Evolutionary conservation across 2,329 filamentous ascomycete species (phyloP), one percentile per base, ranked within the genome.

Genomic region (Tolypocladium nubicola): DNA sequence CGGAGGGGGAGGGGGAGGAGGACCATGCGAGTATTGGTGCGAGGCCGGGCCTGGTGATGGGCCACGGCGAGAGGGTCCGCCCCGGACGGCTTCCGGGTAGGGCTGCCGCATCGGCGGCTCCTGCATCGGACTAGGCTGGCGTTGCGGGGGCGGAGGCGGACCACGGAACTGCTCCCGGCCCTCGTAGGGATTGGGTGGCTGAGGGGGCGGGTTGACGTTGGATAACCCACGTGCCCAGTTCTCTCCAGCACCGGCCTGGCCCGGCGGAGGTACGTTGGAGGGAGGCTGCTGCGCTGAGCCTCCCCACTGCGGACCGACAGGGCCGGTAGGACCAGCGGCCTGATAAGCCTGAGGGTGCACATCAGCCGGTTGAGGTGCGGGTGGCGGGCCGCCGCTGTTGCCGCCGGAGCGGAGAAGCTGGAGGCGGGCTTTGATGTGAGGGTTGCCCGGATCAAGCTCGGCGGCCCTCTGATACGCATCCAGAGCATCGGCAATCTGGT

Each of bases 261-360:
- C 86, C 39, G 86, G 86, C 59, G 82, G 81, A 58, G 84, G 86
- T 43, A 82, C 81, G 75, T 63, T 70, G 68, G 66, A 71, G 64
- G 67, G 67, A 56, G 73, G 73, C 59, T 80, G 79, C 54, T 84
- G 83, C 49, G 85, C 83, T 53, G 90, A 89, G 58, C 86, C 88
- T 61, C 89, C 89, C 93, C 93, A 97, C 70, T 95, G 89, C 61
- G 91, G 92, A 13, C 89, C 90, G 63, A 89, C 88, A 56, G 94
- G 87, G 47, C 88, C 89, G 53, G 86, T 87, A 56, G 94, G 87
- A 53, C 89, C 89, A 53, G 86, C 83, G 56, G 86, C 84, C 72
- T 96, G 91, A 67, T 97, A 97, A 8, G 92, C 89, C 68, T 96
- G 90, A 54, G 93, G 93, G 70, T 97, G 92, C 26, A 97, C 91